phyloP scores from a whole-genome alignment of 2,329 filamentous ascomycete genomes.

The Plenodomus biglobosus region DNA sequence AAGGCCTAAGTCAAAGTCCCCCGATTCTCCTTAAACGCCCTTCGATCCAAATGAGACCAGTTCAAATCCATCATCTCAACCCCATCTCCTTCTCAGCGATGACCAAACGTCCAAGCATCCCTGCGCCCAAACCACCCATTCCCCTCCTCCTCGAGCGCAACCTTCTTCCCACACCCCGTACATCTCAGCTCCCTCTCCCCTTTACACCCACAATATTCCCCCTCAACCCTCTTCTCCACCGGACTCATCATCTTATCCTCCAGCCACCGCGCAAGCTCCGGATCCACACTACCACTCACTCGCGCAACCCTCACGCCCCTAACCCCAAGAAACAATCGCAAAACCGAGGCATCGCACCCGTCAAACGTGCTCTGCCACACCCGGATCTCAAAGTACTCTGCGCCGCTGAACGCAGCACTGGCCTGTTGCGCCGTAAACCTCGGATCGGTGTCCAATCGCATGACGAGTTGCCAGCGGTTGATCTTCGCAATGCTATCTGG shows the following conservation, averaged over 20 bases:
- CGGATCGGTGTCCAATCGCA: slow-evolving; percentile 55
- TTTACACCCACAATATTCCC: slow-evolving; percentile 31
- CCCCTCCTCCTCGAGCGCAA: slow-evolving; percentile 2
- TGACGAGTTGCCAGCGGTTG: slow-evolving; percentile 48
- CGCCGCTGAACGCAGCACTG: slow-evolving; percentile 48
- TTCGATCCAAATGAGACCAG: neutral
- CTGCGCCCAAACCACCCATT: slow-evolving; percentile 17
- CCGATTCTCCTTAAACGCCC: neutral
- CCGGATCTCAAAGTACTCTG: slow-evolving; percentile 53
- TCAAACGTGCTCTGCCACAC: slow-evolving; percentile 49
- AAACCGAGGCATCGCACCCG: slow-evolving; percentile 45
- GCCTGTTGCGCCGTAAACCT: slow-evolving; percentile 47
- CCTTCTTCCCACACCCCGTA: slow-evolving; percentile 18
- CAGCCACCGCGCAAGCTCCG: slow-evolving; percentile 49
- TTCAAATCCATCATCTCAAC: neutral
- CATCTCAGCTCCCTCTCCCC: slow-evolving; percentile 36
- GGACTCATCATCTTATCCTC: slow-evolving; percentile 49
- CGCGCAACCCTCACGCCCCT: slow-evolving; percentile 49
- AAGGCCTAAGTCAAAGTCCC: too few species aligned
- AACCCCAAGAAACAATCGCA: slow-evolving; percentile 51
- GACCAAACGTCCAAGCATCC: slow-evolving; percentile 27
- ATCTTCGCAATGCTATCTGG: slow-evolving; percentile 41
- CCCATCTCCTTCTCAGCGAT: slow-evolving; percentile 8
- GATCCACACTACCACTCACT: slow-evolving; percentile 48
- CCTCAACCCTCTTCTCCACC: slow-evolving; percentile 18